A percentile compares a stretch with the other conserved stretches of the same genome.
Evolutionary conservation across 139 green algal genomes (phyloP).

Genomic region (Picochlorum sp.): DNA sequence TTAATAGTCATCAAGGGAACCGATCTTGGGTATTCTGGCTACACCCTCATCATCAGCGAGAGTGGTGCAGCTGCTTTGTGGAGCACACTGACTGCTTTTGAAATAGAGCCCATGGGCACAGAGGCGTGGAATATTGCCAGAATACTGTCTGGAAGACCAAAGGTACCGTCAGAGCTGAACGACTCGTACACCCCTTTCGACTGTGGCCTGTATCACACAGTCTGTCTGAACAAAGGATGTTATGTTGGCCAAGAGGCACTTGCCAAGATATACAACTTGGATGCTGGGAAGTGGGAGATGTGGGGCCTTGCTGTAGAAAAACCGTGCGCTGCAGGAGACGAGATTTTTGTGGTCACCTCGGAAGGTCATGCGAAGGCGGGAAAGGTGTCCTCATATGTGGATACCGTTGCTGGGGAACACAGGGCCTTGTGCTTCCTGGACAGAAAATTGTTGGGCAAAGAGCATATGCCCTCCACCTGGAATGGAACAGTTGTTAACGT

Average conservation of each 20-base stretch:
- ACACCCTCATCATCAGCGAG: conserved; percentile 67
- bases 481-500: neutral
- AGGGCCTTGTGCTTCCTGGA: conserved; percentile 51
- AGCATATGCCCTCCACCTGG: conserved; percentile 4
- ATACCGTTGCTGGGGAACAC: conserved; percentile 20
- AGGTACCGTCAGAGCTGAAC: conserved; percentile 49
- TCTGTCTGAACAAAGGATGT: conserved; percentile 63
- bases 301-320: conserved; percentile 44
- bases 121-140: conserved; percentile 59
- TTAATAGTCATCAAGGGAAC: conserved; percentile 37
- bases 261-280: conserved; percentile 36
- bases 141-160: conserved; percentile 51
- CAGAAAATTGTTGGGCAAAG: conserved; percentile 22
- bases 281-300: conserved; percentile 53
- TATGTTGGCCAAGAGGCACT: conserved; percentile 65
- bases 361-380: conserved; percentile 19
- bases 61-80: conserved; percentile 51
- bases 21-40: conserved; percentile 41
- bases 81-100: conserved; percentile 39
- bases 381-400: conserved; percentile 27
- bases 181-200: conserved; percentile 61
- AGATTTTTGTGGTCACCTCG: conserved; percentile 18
- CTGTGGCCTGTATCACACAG: conserved; percentile 57
- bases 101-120: conserved; percentile 60
- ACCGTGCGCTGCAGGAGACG: conserved; percentile 21